Evolutionary conservation across 2,329 filamentous ascomycete species (phyloP), one percentile per base, ranked within the genome.

Genomic region (Apiospora sp.): DNA sequence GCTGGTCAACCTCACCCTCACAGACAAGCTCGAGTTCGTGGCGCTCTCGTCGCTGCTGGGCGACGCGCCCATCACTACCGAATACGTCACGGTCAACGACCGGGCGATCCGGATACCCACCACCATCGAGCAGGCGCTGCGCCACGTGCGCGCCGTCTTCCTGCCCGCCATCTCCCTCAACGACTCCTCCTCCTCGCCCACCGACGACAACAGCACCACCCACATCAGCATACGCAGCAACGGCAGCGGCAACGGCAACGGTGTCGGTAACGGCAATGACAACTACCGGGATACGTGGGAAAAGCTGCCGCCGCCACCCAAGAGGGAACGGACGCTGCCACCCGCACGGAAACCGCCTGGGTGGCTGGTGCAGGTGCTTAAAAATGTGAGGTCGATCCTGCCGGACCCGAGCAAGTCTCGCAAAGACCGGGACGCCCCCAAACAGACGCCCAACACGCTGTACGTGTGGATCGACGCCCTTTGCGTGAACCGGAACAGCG

Each of bases 61-160:
- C 3, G 74, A 73, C 27, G 73, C 74, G 41, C 37, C 54, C 13
- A 71, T 76, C 58, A 75, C 75, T 14, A 79, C 78, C 22, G 81
- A 82, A 34, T 76, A 71, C 68, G 79, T 83, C 71, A 71, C 74
- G 24, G 69, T 83, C 58, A 77, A 79, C 67, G 79, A 79, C 22
- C 54, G 72, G n/a, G 67, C 73, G 19, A 72, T 82, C 67, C 71
- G 73, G 44, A 75, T 83, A 24, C 77, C 81, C 1, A 70, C 76
- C 4, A 78, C 80, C 73, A 74, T 82, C 27, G 75, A 75, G 12
- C 74, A 79, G 72, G 81, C 81, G 14, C 74, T 83, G 41, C 78
- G 77, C 37, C 75, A 82, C 68, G 78, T 81, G 19, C 81, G 81
- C 49, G 76, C 77, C 64, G 79, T 82, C 69, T 82, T 83, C 76